Base-by-base conservation (phyloP, 768 basidiomycete species). In the Mycena leptocephala region DNA sequence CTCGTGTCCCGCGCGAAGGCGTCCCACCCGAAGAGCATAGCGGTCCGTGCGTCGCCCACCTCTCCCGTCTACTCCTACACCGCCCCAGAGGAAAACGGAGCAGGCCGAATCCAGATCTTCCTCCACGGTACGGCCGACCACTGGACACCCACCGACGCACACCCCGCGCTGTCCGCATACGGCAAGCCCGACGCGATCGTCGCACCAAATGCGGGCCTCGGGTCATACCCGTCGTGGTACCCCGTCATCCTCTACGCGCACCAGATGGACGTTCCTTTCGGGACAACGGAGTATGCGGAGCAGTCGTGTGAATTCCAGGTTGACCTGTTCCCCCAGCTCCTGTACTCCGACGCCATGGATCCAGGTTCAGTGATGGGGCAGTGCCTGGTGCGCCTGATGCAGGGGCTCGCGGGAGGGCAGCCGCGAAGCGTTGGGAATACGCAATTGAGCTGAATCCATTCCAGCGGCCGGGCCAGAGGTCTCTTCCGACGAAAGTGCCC, bases 161-260 rank as follows among this genome's bases (percentile, higher is more conserved):
- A 79, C 28, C 84, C 87, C 13, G 28, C 58, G 26, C 62, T 79
- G 18, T 73, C 68, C 26, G 53, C 75, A 10, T 68, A 75, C 51
- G 74, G 76, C 37, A 26, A 7, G 7, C 79, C 80, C 43, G 84
- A 88, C 70, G 88, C 85, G 18, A 77, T 89, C 69, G 75, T 89
- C 62, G 87, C 84, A 3, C 82, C 78, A 67, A 87, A 88, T 70
- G 87, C 88, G 0, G 88, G 88, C 41, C 79, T 88, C 24, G 80
- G 81, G 26, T 82, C 82, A 30, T 88, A 89, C 79, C 76, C 55
- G 3, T 75, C 79, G 22, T 89, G 87, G 87, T 71, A 76, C 13
- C 79, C 79, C 24, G 86, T 85, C 62, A 82, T 88, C 26, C 37
- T 72, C 32, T 39, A 75, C 8, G 70, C 69, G n/a, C 77, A 78